Evolutionary conservation across 352 stramenopile genomes (phyloP), one percentile per base, ranked within the genome.

Genomic region (Globisporangium middletonii): DNA sequence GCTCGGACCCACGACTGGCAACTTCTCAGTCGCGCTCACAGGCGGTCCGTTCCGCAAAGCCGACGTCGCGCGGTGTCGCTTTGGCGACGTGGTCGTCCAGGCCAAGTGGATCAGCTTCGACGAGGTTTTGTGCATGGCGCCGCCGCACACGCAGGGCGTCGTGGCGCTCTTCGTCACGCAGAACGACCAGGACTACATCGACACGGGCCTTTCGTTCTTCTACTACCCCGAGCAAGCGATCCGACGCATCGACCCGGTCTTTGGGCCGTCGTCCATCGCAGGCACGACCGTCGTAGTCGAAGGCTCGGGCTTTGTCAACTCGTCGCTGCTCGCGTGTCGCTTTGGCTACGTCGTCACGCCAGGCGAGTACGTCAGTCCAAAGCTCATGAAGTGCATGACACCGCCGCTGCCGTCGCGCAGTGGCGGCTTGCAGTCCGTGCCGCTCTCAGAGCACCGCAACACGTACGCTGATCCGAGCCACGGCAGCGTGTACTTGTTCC

Each of bases 131-230:
- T 98, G 87, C 66, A 77, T 71, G 26, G 84, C 89, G n/a, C 89
- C 87, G 26, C 71, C 77, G 0, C 76, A 95, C 41, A 38, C 55
- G 3, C 52, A 76, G 0, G 92, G 92, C 0, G 61, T 88, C 0
- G 91, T 96, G 47, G 67, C 75, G 2, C 68, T 98, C 0, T 68
- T 95, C 59, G 76, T 99, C 30, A 89, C 88, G 23, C 63, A 86
- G 45, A 98, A 99, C 64, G 88, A 82, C 33, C 92, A 98, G 66
- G 91, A 98, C 62, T 98, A 95, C 62, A 85, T 79, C 0, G 61
- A 83, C 45, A 77, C 67, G 1, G 60, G 62, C 0, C 47, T 83
- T 2, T 64, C 77, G 3, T 97, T 98, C 58, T 62, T 77, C 19
- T 97, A 89, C 65, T 97, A 97, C 63, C 65, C 76, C 6, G 72